These are phyloP conservation scores for Trichophyton benhamiae DNA, from an alignment of 2,329 filamentous ascomycete genomes.

Conservation along the genomic window DNA sequence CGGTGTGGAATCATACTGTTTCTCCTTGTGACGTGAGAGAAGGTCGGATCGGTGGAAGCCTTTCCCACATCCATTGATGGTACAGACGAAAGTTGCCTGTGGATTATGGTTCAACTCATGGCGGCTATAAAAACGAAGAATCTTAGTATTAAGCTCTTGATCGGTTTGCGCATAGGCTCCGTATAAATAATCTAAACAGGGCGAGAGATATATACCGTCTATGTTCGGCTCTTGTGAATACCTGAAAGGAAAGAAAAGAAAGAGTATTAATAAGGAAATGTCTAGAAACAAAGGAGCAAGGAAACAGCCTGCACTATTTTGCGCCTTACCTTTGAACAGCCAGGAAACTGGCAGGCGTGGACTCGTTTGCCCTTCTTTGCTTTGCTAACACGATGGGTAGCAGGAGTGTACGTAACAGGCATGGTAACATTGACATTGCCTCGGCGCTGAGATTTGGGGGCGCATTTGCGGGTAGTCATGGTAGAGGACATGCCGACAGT, in stretches of 20 bases:
- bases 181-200: neutral
- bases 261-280: slow-evolving; percentile 1
- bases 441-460: slow-evolving; percentile 1
- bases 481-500: neutral
- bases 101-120: slow-evolving; percentile 42
- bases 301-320: slow-evolving; percentile 1
- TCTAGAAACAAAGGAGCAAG: neutral
- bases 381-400: slow-evolving; percentile 40
- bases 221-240: slow-evolving; percentile 41
- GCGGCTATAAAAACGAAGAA: slow-evolving; percentile 22
- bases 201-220: slow-evolving; percentile 22
- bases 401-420: slow-evolving; percentile 35
- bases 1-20: slow-evolving; percentile 31
- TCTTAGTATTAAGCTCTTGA: neutral
- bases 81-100: slow-evolving; percentile 34
- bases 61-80: slow-evolving; percentile 34
- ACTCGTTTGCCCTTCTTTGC: slow-evolving; percentile 42
- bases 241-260: slow-evolving; percentile 21
- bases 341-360: slow-evolving; percentile 36
- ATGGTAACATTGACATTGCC: neutral
- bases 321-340: slow-evolving; percentile 35
- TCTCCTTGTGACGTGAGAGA: slow-evolving; percentile 37
- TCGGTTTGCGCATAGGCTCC: neutral
- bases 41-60: slow-evolving; percentile 39
- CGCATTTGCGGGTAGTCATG: neutral